Evolutionary conservation across 2,329 filamentous ascomycete species (phyloP).

Genomic region (Aspergillus thermomutatus): DNA sequence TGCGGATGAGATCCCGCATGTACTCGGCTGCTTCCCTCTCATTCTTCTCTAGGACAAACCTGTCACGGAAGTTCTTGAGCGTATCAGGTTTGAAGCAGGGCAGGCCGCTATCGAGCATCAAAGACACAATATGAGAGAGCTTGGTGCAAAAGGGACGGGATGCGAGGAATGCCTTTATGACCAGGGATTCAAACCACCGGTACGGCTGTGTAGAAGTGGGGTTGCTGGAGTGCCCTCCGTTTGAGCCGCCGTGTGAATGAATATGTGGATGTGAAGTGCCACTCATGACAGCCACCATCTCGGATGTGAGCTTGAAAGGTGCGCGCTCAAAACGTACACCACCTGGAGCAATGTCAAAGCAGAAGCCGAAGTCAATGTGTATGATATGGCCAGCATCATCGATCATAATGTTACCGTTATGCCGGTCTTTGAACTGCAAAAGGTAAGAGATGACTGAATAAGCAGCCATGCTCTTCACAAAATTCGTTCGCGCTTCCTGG

Average conservation of each 20-base stretch:
- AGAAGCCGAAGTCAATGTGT: constrained; percentile 99
- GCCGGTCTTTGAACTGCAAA: constrained; percentile 96
- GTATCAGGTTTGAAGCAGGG: constrained; percentile 98
- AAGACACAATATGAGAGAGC: constrained; percentile 79
- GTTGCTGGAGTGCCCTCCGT: constrained; percentile 33
- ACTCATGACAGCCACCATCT: constrained; percentile 99
- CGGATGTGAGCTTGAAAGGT: constrained; percentile 93
- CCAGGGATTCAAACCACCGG: constrained; percentile 94
- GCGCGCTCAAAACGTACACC: constrained; percentile 97
- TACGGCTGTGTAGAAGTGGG: constrained; percentile 77
- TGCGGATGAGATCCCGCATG: constrained; percentile 83
- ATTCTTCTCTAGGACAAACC: constrained; percentile 87
- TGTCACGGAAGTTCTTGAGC: constrained; percentile 83
- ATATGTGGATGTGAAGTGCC: constrained; percentile 51
- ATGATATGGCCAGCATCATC: constrained; percentile 96
- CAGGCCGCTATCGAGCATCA: constrained; percentile 95
- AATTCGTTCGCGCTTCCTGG: constrained; percentile 92
- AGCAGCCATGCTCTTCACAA: constrained; percentile 98
- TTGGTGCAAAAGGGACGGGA: constrained; percentile 83
- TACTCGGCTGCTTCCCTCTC: constrained; percentile 94
- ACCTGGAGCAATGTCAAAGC: constrained; percentile 96
- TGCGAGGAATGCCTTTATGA: constrained; percentile 91
- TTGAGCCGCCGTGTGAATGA: constrained; percentile 23
- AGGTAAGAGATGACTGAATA: constrained; percentile 97
- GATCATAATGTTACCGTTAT: constrained; percentile 99